Evolutionary conservation across 2,329 filamentous ascomycete species (phyloP).

Genomic region (Fulvia fulva): DNA sequence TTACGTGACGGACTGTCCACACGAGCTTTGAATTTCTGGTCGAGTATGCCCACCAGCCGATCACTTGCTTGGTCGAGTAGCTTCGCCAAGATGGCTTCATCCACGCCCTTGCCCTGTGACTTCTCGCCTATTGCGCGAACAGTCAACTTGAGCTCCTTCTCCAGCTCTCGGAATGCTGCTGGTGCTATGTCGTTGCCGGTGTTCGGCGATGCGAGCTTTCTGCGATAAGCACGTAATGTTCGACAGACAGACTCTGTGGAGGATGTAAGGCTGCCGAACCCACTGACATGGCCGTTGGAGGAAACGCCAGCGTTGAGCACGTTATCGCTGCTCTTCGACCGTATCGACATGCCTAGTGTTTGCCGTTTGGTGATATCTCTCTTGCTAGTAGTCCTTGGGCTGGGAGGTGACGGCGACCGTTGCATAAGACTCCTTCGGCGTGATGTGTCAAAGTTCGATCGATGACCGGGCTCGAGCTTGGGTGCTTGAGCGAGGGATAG

Average conservation of each 20-base stretch:
- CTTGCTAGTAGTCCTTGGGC: slow-evolving; percentile 19
- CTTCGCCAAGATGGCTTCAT: slow-evolving; percentile 47
- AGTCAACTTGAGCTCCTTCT: slow-evolving; percentile 53
- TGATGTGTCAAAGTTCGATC: slow-evolving; percentile 20
- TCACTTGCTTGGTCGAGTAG: slow-evolving; percentile 74
- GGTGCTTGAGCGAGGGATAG: slow-evolving; percentile 46
- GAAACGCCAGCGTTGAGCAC: slow-evolving; percentile 22
- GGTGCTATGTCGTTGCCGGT: slow-evolving; percentile 44
- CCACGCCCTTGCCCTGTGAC: slow-evolving; percentile 37
- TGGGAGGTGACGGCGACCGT: slow-evolving; percentile 44
- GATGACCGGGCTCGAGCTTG: slow-evolving; percentile 41
- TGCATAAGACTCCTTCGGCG: slow-evolving; percentile 28
- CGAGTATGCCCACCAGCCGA: slow-evolving; percentile 64
- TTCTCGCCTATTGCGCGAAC: slow-evolving; percentile 42
- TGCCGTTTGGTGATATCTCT: slow-evolving; percentile 37
- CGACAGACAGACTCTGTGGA: slow-evolving; percentile 57
- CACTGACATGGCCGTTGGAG: slow-evolving; percentile 30
- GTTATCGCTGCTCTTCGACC: slow-evolving; percentile 42
- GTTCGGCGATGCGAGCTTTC: slow-evolving; percentile 47
- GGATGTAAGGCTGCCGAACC: slow-evolving; percentile 47
- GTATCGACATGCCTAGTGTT: slow-evolving; percentile 49
- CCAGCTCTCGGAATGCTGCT: slow-evolving; percentile 51
- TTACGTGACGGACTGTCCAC: slow-evolving; percentile 32
- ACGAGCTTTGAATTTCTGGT: slow-evolving; percentile 59
- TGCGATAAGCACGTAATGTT: slow-evolving; percentile 55